A percentile compares a stretch with the other conserved stretches of the same genome.
Evolutionary conservation across 1,139 yeast genomes (phyloP).

Genomic region (Yamadazyma spencermartinsiae): DNA sequence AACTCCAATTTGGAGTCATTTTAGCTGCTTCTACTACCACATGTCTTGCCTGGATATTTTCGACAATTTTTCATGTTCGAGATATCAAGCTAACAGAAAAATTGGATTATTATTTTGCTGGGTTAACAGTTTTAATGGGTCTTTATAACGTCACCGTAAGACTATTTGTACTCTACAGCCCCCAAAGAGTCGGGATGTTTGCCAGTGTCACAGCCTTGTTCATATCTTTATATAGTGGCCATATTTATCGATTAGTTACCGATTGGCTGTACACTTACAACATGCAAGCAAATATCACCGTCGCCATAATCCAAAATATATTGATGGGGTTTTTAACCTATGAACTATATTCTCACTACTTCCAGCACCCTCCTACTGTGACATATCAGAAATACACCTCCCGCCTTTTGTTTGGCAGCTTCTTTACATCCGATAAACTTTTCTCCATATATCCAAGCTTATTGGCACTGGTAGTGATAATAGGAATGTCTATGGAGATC

Average conservation of each 20-base stretch:
- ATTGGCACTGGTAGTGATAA: constrained; percentile 51
- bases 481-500: constrained; percentile 84
- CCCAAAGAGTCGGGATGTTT: constrained; percentile 17
- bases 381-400: constrained; percentile 29
- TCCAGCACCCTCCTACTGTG: constrained; percentile 18
- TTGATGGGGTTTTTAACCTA: constrained; percentile 28
- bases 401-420: constrained; percentile 30
- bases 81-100: constrained; percentile 80
- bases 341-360: constrained; percentile 34
- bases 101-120: constrained; percentile 91
- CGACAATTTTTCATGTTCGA: constrained; percentile 84
- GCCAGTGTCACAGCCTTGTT: constrained; percentile 43
- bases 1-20: constrained; percentile 39
- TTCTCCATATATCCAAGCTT: constrained; percentile 44
- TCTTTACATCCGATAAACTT: constrained; percentile 41
- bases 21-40: constrained; percentile 53
- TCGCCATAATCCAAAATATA: constrained; percentile 74
- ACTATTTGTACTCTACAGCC: constrained; percentile 33
- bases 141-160: constrained; percentile 66
- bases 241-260: constrained; percentile 62
- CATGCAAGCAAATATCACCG: constrained; percentile 82
- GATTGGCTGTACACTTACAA: constrained; percentile 93
- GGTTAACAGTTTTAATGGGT: constrained; percentile 78
- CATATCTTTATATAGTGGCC: constrained; percentile 53
- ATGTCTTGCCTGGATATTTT: constrained; percentile 85